Percentiles rank a stretch among this genome's conserved stretches.
Evolutionary conservation across 2,329 filamentous ascomycete genomes (phyloP).

Genomic region (Colletotrichum theobromicola): DNA sequence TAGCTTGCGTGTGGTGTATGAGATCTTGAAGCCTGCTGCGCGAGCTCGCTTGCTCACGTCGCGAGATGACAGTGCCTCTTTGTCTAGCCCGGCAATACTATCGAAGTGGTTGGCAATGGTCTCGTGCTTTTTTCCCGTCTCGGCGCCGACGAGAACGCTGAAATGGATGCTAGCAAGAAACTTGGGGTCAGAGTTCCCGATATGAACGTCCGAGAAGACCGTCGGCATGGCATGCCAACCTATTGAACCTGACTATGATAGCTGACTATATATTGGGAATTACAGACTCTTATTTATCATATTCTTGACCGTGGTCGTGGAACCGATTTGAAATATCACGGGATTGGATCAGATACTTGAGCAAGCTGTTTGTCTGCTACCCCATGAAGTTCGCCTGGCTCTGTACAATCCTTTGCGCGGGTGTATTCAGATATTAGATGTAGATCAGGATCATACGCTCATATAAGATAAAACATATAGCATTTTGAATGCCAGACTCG

Average conservation of each 20-base stretch:
- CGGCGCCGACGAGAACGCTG: background rate
- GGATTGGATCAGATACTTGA: background rate
- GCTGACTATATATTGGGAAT: background rate
- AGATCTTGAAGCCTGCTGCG: background rate
- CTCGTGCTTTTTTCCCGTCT: background rate
- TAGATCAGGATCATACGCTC: background rate
- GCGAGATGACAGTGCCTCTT: background rate
- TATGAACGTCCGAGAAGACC: background rate
- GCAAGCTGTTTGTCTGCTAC: background rate
- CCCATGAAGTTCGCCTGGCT: background rate
- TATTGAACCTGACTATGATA: background rate
- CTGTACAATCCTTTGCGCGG: background rate
- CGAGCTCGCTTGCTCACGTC: background rate
- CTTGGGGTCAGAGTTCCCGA: background rate
- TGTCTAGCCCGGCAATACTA: background rate
- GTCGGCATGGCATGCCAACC: too few relatives aligned
- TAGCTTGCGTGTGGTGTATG: background rate
- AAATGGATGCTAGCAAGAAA: background rate
- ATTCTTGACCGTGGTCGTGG: background rate
- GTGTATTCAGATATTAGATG: background rate
- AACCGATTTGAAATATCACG: background rate
- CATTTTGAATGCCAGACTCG: background rate
- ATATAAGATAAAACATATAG: background rate
- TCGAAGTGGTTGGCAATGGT: background rate
- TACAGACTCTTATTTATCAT: background rate